Evolutionary conservation across 148 eudicot species (phyloP), one percentile per base, ranked within the genome.

Genomic region (Tetragonia tetragonoides): DNA sequence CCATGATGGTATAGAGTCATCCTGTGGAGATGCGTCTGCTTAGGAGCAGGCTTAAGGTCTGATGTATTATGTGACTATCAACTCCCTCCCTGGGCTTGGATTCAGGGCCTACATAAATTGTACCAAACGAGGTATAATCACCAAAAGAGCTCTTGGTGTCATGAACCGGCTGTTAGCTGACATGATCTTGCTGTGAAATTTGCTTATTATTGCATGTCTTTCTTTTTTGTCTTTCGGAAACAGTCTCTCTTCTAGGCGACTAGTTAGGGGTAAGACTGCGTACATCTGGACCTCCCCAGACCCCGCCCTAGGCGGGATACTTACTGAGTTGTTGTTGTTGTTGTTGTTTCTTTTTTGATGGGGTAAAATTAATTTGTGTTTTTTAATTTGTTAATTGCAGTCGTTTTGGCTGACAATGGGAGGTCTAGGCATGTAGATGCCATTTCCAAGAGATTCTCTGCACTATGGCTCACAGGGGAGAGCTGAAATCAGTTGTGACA

Each of bases 391-490:
- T 44, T 65, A 70, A 16, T 68, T 64, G 70, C 62, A 95, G 97
- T 83, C 83, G 80, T 93, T 79, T 68, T 88, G 88, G 97, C 97
- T 78, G 91, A 86, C 81, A 83, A 87, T 77, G 94, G 97, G 81
- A 91, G 99, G 89, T 87, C 93, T 76, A 84, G 80, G 80, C 74
- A 87, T 66, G 16, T 91, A 37, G 93, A 89, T 10, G 70, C 49
- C 72, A 89, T 95, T 21, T 78, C 91, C 21, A 90, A 91, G 85
- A 87, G 91, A 84, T 93, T 95, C 75, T 47, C 86, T 11, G 97
- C 91, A 73, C 94, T 34, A 95, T 90, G 97, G 97, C 99, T 15
- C 93, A 93, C 79, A 83, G 84, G 87, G 99, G 97, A 72, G 99
- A 90, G 81, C 82, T 95, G 77, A 87, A 87, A 80, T 97, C 92